phyloP scores from a whole-genome alignment of 2,329 filamentous ascomycete genomes.

The Thermoascus crustaceus region DNA sequence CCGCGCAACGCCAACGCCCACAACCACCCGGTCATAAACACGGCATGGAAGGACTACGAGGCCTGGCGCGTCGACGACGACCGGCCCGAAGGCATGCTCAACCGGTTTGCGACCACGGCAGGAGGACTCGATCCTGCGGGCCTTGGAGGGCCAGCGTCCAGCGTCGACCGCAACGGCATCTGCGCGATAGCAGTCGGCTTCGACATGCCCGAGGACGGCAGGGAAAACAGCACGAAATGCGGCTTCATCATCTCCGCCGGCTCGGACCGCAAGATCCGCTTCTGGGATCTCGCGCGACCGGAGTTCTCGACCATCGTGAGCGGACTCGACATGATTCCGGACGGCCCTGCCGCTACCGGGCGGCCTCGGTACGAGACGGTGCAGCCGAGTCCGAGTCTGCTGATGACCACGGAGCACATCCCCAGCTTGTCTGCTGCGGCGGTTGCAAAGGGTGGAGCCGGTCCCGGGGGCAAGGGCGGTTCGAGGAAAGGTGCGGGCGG shows the following conservation, averaged over 20 bases:
- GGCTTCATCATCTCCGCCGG: conserved; percentile 83
- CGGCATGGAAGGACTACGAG: conserved; percentile 57
- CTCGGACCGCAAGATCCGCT: conserved; percentile 81
- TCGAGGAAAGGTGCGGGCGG: conserved; percentile 31
- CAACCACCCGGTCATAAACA: conserved; percentile 12
- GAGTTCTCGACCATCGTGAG: conserved; percentile 76
- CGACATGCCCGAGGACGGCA: conserved; percentile 59
- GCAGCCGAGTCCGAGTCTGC: conserved; percentile 55
- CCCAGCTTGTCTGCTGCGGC: conserved; percentile 28
- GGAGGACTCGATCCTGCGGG: conserved; percentile 51
- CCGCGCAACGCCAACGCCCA: conserved; percentile 5
- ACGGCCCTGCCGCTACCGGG: conserved; percentile 25
- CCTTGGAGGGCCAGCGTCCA: conserved; percentile 2
- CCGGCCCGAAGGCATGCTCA: conserved; percentile 75
- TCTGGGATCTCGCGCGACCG: conserved; percentile 78
- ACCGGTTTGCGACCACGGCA: conserved; percentile 59
- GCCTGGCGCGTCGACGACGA: conserved; percentile 88
- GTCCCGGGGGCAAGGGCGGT: conserved; percentile 17
- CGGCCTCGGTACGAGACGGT: conserved; percentile 64
- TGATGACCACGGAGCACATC: conserved; percentile 58
- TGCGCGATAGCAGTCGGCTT: conserved; percentile 66
- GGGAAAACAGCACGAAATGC: conserved; percentile 52
- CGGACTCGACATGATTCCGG: conserved; percentile 62
- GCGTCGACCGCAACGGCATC: conserved; percentile 46
- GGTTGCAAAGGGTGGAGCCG: conserved; percentile 20